Conservation (phyloP, 768 basidiomycete genomes). For the Tricholoma hemisulphureum region DNA sequence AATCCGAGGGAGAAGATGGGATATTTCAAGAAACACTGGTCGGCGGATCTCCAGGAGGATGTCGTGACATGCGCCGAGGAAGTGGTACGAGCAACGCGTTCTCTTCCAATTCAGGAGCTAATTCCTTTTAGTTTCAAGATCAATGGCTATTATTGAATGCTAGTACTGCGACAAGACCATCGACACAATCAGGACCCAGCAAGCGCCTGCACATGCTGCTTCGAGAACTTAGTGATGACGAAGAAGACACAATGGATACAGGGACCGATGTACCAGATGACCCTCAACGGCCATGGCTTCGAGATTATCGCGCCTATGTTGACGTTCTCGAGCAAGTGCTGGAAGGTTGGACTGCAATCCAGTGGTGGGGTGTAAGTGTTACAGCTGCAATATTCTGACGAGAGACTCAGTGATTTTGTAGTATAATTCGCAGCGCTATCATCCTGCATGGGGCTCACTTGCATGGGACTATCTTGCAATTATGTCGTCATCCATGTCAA, state of each 20-base stretch:
- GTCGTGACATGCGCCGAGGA: slow-evolving; percentile 7
- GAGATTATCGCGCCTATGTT: slow-evolving; percentile 25
- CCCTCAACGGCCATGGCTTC: slow-evolving; percentile 11
- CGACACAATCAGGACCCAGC: not conserved
- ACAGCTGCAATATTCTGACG: not conserved
- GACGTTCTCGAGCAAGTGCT: slow-evolving; percentile 11
- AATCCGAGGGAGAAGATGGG: slow-evolving; percentile 21
- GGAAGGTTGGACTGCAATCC: slow-evolving; percentile 17
- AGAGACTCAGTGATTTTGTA: not conserved
- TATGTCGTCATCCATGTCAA: slow-evolving; percentile 39
- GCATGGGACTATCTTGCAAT: slow-evolving; percentile 37
- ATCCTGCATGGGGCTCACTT: slow-evolving; percentile 36
- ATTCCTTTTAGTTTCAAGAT: not conserved
- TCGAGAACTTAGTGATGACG: not conserved
- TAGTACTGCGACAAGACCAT: not conserved
- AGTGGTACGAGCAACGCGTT: not conserved
- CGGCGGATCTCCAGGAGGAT: slow-evolving; percentile 12
- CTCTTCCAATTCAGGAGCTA: not conserved
- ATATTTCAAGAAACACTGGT: slow-evolving; percentile 28
- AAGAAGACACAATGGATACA: not conserved
- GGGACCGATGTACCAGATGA: not conserved
- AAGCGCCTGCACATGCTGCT: not conserved
- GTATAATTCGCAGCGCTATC: slow-evolving; percentile 9
- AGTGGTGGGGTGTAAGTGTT: slow-evolving; percentile 37
- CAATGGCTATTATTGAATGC: not conserved